Evolutionary conservation across 345 rosid species (phyloP).

Genomic region (Anacardium occidentale): DNA sequence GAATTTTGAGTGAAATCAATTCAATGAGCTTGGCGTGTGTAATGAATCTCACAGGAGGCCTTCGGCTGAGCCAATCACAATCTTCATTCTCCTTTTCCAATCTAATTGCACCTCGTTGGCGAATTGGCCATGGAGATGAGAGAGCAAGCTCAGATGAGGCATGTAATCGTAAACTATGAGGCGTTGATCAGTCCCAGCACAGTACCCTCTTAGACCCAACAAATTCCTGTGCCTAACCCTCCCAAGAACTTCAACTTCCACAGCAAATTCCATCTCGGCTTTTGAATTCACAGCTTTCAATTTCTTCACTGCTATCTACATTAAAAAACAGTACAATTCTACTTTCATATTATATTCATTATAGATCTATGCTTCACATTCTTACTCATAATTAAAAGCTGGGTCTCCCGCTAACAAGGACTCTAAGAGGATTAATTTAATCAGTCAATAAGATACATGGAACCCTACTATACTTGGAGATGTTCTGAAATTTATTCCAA

Average conservation of each 20-base stretch:
- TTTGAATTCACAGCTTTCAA: constrained; percentile 65
- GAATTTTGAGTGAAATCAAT: not conserved
- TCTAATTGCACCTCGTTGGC: constrained; percentile 47
- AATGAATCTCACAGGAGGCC: constrained; percentile 51
- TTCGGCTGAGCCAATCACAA: constrained; percentile 59
- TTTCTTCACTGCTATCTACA: constrained; percentile 68
- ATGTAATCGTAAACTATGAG: constrained; percentile 70
- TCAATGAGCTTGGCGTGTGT: not conserved
- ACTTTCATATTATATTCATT: too few species aligned
- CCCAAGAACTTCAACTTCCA: constrained; percentile 74
- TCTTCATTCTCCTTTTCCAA: constrained; percentile 60
- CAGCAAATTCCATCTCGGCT: constrained; percentile 78
- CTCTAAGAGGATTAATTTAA: too few species aligned
- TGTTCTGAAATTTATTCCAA: too few species aligned
- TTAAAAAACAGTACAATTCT: too few species aligned
- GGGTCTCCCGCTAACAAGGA: too few species aligned
- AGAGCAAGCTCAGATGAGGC: constrained; percentile 70
- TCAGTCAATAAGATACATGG: too few species aligned
- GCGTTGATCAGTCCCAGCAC: constrained; percentile 64
- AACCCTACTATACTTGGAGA: too few species aligned
- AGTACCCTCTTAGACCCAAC: constrained; percentile 63
- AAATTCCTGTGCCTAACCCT: constrained; percentile 70
- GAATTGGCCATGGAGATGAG: constrained; percentile 69
- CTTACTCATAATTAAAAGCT: too few species aligned
- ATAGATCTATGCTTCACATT: too few species aligned